Evolutionary conservation across 2,329 filamentous ascomycete genomes (phyloP), one percentile per base, ranked within the genome.

Genomic region (Aspergillus sp.): DNA sequence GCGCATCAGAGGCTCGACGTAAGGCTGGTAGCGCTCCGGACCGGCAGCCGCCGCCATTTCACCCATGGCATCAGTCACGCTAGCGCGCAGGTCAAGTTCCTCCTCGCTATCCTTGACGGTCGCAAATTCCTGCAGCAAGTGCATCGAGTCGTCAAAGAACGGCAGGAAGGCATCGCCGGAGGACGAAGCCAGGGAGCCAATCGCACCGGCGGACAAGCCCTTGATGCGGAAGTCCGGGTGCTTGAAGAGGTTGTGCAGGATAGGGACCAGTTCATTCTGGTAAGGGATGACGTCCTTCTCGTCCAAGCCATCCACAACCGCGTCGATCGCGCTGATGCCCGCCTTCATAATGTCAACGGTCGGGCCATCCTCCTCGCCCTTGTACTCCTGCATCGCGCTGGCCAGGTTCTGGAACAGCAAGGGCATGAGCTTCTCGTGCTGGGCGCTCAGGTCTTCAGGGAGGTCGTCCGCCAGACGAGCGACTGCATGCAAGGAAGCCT

Each of bases 391-490:
- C 57, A 78, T 78, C 27, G 88, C 84, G 41, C 84, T 75, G 53
- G 93, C 84, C 36, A 94, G 75, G 67, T 95, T 95, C 69, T 85
- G 81, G 47, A 95, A 72, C 13, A 96, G 72, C 17, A 85, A 76
- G 11, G 82, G 80, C 55, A 98, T 83, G 41, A 98, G 76, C 36
- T 77, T 74, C 45, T 83, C 78, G 59, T 96, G 91, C 63, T 93
- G 80, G 36, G 82, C 78, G 48, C 79, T 78, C 57, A 96, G 78
- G 54, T 93, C 88, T 48, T 95, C 88, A 4, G 86, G 81, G 44
- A 96, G 78, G 54, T 96, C 89, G 55, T 96, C 91, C 27, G 89
- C 88, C 29, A 98, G 71, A 53, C 89, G 80, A 41, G 91, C 86
- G 40, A 95, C 78, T 36, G 86, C 82, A 42, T 93, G 82, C 28